Evolutionary conservation across 495 filamentous ascomycete species (phyloP).

Genomic region (Trichoderma asperelloides): DNA sequence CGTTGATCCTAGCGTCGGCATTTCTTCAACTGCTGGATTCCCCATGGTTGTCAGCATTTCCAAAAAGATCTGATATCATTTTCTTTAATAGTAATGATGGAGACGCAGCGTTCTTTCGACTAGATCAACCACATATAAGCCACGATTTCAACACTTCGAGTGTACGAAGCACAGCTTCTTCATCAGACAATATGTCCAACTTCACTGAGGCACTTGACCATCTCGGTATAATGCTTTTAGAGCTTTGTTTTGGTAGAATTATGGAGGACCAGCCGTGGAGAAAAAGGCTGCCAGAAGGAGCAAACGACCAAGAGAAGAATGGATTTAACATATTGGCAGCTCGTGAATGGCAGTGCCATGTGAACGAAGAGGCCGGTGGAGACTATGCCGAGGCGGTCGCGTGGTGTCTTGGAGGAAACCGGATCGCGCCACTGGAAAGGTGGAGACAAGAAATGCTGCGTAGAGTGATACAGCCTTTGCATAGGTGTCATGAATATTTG

Average conservation of each 20-base stretch:
- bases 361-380: constrained; percentile 24
- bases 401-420: constrained; percentile 26
- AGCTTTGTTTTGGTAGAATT: constrained; percentile 28
- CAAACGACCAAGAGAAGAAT: constrained; percentile 10
- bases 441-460: constrained; percentile 16
- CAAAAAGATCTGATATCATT: constrained; percentile 13
- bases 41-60: constrained; percentile 13
- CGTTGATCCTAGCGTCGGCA: constrained; percentile 16
- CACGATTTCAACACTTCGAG: constrained; percentile 23
- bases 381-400: constrained; percentile 26
- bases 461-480: constrained; percentile 13
- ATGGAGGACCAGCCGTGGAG: constrained; percentile 19
- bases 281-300: constrained; percentile 11
- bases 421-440: not conserved
- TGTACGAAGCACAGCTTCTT: constrained; percentile 52
- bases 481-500: constrained; percentile 8
- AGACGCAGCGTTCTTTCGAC: not conserved
- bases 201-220: constrained; percentile 33
- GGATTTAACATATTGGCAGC: constrained; percentile 21
- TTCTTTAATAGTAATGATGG: constrained; percentile 11
- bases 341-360: constrained; percentile 20
- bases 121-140: constrained; percentile 22
- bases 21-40: constrained; percentile 17
- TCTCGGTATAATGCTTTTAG: constrained; percentile 47
- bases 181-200: constrained; percentile 15